phyloP scores from a whole-genome alignment of 345 rosid species.

The Citrus australasica region DNA sequence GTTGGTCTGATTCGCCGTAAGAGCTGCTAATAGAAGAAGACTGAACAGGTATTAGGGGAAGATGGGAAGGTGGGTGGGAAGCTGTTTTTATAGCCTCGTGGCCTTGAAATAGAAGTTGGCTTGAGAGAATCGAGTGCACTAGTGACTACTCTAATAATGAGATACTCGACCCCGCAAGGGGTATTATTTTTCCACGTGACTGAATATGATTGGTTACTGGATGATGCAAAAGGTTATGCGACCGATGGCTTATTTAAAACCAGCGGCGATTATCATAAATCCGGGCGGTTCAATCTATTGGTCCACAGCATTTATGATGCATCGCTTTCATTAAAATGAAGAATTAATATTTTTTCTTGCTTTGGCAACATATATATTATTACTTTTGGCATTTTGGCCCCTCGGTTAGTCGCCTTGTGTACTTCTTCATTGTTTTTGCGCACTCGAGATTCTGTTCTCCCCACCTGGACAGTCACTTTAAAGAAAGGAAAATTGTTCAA shows the following conservation, averaged over 20 bases:
- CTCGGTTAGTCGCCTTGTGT: not conserved
- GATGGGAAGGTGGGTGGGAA: not conserved
- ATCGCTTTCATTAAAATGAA: not conserved
- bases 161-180: not conserved
- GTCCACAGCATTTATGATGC: constrained; percentile 3
- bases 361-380: not conserved
- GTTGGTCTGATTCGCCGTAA: not conserved
- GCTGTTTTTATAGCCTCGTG: constrained; percentile 2
- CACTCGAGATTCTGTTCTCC: not conserved
- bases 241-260: not conserved
- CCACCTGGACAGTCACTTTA: not conserved
- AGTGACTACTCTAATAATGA: constrained; percentile 10
- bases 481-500: too few species aligned
- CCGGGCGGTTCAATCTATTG: constrained; percentile 10
- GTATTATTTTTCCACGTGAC: not conserved
- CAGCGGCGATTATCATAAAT: constrained; percentile 6
- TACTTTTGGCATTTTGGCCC: not conserved
- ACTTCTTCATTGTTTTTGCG: not conserved
- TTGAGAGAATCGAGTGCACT: constrained; percentile 22
- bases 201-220: not conserved
- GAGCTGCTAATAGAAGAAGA: not conserved
- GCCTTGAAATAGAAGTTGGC: not conserved
- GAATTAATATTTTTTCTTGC: not conserved
- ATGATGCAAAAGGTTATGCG: too few species aligned
- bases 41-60: not conserved